Base-by-base conservation (phyloP, 495 filamentous ascomycete species). In the Monascus purpureus region DNA sequence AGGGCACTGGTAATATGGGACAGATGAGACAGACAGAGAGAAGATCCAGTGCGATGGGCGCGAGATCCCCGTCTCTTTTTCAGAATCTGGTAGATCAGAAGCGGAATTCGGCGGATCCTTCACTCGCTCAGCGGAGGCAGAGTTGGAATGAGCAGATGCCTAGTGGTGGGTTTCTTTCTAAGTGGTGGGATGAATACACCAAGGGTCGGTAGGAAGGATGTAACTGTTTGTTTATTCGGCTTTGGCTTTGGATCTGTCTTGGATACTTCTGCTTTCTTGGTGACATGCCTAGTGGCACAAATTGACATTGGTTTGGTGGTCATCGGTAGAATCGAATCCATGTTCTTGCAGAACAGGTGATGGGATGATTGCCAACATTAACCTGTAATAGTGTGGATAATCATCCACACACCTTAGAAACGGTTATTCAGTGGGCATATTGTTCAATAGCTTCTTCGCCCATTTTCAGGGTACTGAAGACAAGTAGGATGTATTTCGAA, bases 101-200 rank as follows among this genome's bases (percentile, higher is more conserved):
- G 42, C 57, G 70, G 2, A 61, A 59, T 28, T 55, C 54, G 0
- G 31, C 29, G 4, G 67, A 72, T 39, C 41, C 55, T 0, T 37
- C 36, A 3, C 46, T 57, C 28, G 42, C 51, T 4, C 47, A 50
- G 6, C 53, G 69, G 9, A 50, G 65, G 22, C 50, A 55, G 11
- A 67, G 61, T 40, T 72, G 58, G 41, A 57, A 52, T 25, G 70
- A 73, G 40, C 67, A 72, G 51, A 13, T 33, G 13, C 50, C 52
- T 7, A 38, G 45, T 17, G 52, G 61, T 0, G 67, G 67, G 0
- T 47, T 63, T 27, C 57, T 73, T 29, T 59, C 62, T 2, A 63
- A 59, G 40, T 53, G 61, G 63, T 75, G 70, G 70, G 48, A 72
- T 35, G 67, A 55, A 35, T 73, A 65, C 50, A 63, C 51, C 13